A percentile compares a stretch with the other conserved stretches of the same genome.
phyloP scores from a whole-genome alignment of 1,284 basidiomycete species.

The Apiotrichum veenhuisii region DNA sequence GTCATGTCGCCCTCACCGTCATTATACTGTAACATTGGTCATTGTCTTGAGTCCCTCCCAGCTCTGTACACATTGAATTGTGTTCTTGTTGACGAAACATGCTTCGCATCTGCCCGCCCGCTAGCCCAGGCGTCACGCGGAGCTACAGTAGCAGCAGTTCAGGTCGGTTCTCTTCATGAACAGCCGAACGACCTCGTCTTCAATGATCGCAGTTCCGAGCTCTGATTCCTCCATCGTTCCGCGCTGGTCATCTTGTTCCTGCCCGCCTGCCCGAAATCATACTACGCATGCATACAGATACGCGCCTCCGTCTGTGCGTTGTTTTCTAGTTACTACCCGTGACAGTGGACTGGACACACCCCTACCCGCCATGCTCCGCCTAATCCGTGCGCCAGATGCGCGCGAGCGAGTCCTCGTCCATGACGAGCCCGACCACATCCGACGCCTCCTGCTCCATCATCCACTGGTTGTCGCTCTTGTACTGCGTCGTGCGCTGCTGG shows the following conservation, averaged over 20 bases:
- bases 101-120: too few relatives aligned
- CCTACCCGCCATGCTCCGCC: too few relatives aligned
- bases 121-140: too few relatives aligned
- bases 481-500: constrained; percentile 36
- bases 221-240: background rate
- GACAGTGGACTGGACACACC: background rate
- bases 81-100: too few relatives aligned
- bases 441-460: constrained; percentile 41
- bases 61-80: too few relatives aligned
- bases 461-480: constrained; percentile 39
- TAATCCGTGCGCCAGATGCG: constrained; percentile 32
- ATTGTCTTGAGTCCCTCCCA: too few relatives aligned
- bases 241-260: background rate
- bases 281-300: constrained; percentile 2
- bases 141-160: too few relatives aligned
- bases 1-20: too few relatives aligned
- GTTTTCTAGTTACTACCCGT: background rate
- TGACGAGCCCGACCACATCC: constrained; percentile 31
- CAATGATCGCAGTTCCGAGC: too few relatives aligned
- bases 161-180: too few relatives aligned
- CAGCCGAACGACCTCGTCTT: too few relatives aligned
- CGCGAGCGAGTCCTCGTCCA: constrained; percentile 35
- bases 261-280: background rate
- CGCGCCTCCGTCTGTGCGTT: background rate
- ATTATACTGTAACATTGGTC: too few relatives aligned